These are phyloP conservation scores for Populus tremula DNA, from an alignment of 345 rosid species.

Conservation along the genomic window DNA sequence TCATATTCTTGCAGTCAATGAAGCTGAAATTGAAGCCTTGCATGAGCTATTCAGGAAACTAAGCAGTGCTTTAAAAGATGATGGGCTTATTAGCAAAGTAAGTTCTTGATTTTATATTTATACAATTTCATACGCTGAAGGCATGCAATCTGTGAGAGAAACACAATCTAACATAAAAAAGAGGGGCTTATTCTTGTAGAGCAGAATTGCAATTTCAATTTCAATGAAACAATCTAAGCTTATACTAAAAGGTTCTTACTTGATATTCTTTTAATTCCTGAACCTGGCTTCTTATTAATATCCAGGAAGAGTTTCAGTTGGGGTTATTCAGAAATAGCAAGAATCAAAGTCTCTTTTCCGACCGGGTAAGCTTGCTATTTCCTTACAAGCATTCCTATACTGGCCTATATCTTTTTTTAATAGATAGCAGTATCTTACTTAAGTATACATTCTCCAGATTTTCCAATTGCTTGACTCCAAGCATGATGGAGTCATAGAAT, in stretches of 20 bases:
- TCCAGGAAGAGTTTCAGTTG: slow-evolving; percentile 70
- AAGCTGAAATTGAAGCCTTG: slow-evolving; percentile 53
- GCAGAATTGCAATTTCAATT: no score
- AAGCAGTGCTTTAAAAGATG: slow-evolving; percentile 53
- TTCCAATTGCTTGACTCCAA: slow-evolving; percentile 66
- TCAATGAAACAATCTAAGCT: no score
- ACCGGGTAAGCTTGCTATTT: slow-evolving; percentile 27
- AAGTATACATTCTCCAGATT: slow-evolving; percentile 23
- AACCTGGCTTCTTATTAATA: background rate
- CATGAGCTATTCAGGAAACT: slow-evolving; percentile 55
- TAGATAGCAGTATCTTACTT: no score
- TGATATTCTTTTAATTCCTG: no score
- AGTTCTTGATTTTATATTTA: background rate
- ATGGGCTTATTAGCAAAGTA: slow-evolving; percentile 65
- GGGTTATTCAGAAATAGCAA: slow-evolving; percentile 59
- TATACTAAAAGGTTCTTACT: no score
- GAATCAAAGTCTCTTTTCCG: slow-evolving; percentile 44
- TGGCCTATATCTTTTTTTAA: no score
- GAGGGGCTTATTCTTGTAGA: no score
- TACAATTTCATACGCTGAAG: background rate
- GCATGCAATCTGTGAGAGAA: no score
- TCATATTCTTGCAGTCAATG: slow-evolving; percentile 45
- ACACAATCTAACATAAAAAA: no score
- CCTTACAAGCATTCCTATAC: no score
- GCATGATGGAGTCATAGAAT: slow-evolving; percentile 57